Percentiles rank a stretch among this genome's conserved stretches.
These are phyloP conservation scores for sunflower (Helianthus annuus) DNA, from an alignment of 129 eudicot genomes.

Conservation along the genomic window HanXRQr2.0-SUNRISE NC_035443.2:23084965-23085464, in stretches of 20 bases:
- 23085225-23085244: not conserved
- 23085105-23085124: no score
- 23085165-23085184: conserved; percentile 15
- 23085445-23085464: conserved; percentile 15
- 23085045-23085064: no score
- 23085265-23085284: conserved; percentile 29
- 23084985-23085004: no score
- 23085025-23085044: no score
- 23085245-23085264: conserved; percentile 31
- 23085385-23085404: conserved; percentile 10
- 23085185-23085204: conserved; percentile 25
- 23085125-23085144: not conserved
- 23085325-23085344: conserved; percentile 36
- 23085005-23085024: no score
- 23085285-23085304: conserved; percentile 8
- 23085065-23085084: no score
- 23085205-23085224: conserved; percentile 41
- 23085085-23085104: no score
- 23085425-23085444: conserved; percentile 7
- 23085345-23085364: not conserved
- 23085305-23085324: conserved; percentile 37
- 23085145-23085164: conserved; percentile 60
- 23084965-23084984: no score
- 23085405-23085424: conserved; percentile 18
- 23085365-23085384: conserved; percentile 2